These are phyloP conservation scores for Pseudomicrostroma phylloplanum DNA, from an alignment of 1,284 basidiomycete species.

Conservation along the genomic window DNA sequence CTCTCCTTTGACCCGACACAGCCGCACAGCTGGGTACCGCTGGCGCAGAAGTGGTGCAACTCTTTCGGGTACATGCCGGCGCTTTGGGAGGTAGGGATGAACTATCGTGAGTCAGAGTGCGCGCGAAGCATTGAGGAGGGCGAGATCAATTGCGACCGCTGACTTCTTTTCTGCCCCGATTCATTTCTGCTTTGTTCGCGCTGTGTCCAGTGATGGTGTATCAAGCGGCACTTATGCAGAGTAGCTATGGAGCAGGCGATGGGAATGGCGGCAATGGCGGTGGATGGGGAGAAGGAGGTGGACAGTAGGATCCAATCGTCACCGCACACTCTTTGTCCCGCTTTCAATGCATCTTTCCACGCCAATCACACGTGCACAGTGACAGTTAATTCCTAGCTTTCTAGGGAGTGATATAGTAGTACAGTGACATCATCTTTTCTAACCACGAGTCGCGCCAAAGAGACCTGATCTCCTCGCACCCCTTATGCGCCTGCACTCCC, in stretches of 20 bases:
- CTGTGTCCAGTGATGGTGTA: background rate
- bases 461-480: too few species aligned
- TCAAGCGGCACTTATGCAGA: background rate
- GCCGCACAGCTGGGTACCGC: background rate
- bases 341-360: too few species aligned
- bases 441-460: too few species aligned
- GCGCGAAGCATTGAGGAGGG: background rate
- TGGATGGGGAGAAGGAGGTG: background rate
- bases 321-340: too few species aligned
- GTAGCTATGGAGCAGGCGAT: background rate
- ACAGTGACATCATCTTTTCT: too few species aligned
- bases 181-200: background rate
- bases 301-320: background rate
- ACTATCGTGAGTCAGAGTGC: conserved; percentile 1
- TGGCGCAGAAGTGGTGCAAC: conserved; percentile 1
- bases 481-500: too few species aligned
- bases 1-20: background rate
- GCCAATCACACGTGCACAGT: too few species aligned
- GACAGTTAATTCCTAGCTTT: too few species aligned
- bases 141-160: background rate
- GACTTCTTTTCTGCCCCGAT: background rate
- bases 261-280: background rate
- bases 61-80: conserved; percentile 1
- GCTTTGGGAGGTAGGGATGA: background rate
- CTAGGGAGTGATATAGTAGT: too few species aligned